Percentiles rank a stretch among this genome's conserved stretches.
Evolutionary conservation across 331 rosid species (phyloP).

Genomic region (Acacia concinna): DNA sequence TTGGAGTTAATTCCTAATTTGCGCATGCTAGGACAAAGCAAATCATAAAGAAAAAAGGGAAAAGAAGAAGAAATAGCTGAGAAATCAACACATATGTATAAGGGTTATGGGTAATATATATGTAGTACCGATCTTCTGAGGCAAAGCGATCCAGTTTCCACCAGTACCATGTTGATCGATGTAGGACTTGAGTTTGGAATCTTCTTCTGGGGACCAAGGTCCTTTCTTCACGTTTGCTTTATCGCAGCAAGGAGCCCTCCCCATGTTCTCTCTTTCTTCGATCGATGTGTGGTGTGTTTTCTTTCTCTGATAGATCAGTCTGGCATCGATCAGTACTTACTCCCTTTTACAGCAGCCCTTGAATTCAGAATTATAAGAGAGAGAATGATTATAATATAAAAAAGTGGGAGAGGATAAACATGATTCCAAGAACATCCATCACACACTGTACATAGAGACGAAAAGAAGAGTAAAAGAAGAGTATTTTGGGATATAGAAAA

Average conservation of each 20-base stretch:
- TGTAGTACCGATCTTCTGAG: slow-evolving; percentile 74
- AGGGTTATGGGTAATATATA: not conserved
- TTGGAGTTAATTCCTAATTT: not conserved
- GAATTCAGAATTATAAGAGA: slow-evolving; percentile 28
- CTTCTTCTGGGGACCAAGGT: slow-evolving; percentile 95
- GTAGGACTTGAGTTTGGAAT: slow-evolving; percentile 80
- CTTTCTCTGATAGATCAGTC: slow-evolving; percentile 20
- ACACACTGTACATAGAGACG: not conserved
- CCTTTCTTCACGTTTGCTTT: slow-evolving; percentile 97
- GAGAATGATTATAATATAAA: slow-evolving; percentile 14
- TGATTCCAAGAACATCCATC: slow-evolving; percentile 47
- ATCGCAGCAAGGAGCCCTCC: slow-evolving; percentile 98
- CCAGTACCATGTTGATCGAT: slow-evolving; percentile 82
- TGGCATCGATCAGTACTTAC: not conserved
- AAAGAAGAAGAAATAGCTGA: not conserved
- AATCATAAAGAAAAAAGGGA: not conserved
- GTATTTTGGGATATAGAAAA: slow-evolving; percentile 40
- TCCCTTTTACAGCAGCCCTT: not conserved
- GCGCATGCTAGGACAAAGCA: not conserved
- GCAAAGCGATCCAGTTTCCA: slow-evolving; percentile 95
- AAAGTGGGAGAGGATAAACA: slow-evolving; percentile 39
- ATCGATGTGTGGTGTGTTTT: not conserved
- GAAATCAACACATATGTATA: not conserved
- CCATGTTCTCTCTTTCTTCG: slow-evolving; percentile 44
- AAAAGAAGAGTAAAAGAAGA: slow-evolving; percentile 15